These are phyloP conservation scores for Solanum medicagineum DNA, from an alignment of 257 asterid genomes.

Conservation along the genomic window DNA sequence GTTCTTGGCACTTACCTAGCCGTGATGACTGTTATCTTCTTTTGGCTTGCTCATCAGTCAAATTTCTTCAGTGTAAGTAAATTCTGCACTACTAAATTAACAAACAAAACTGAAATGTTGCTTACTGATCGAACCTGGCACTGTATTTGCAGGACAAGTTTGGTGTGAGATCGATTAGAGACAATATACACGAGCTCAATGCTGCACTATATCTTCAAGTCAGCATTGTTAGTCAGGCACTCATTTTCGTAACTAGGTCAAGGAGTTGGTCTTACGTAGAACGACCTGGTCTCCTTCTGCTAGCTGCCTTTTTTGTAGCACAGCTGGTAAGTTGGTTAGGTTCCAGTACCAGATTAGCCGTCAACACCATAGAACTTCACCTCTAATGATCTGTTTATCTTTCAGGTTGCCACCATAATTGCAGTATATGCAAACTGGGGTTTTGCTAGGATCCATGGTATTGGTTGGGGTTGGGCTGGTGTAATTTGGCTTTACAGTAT, in stretches of 20 bases:
- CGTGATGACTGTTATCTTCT: conserved; percentile 47
- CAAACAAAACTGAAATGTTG: neutral
- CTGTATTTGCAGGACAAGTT: conserved; percentile 23
- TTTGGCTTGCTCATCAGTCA: conserved; percentile 29
- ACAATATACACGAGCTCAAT: conserved; percentile 15
- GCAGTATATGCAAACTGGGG: conserved; percentile 45
- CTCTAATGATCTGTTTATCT: neutral
- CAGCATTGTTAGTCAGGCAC: conserved; percentile 51
- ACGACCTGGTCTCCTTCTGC: conserved; percentile 45
- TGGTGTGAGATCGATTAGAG: conserved; percentile 25
- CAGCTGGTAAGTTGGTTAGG: conserved; percentile 25
- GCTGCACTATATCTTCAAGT: conserved; percentile 49
- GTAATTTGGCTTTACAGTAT: conserved; percentile 44
- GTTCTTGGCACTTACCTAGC: conserved; percentile 53
- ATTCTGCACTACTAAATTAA: neutral
- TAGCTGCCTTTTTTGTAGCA: conserved; percentile 28
- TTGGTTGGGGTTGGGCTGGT: conserved; percentile 66
- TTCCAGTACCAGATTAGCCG: neutral
- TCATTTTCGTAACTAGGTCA: conserved; percentile 49
- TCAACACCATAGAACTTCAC: neutral
- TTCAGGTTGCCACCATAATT: conserved; percentile 24
- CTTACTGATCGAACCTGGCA: neutral
- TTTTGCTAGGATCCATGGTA: conserved; percentile 33
- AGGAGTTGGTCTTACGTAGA: conserved; percentile 47
- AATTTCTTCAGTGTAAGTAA: conserved; percentile 34